phyloP scores from a whole-genome alignment of 2,329 filamentous ascomycete species.

The Fusarium euwallaceae region DNA sequence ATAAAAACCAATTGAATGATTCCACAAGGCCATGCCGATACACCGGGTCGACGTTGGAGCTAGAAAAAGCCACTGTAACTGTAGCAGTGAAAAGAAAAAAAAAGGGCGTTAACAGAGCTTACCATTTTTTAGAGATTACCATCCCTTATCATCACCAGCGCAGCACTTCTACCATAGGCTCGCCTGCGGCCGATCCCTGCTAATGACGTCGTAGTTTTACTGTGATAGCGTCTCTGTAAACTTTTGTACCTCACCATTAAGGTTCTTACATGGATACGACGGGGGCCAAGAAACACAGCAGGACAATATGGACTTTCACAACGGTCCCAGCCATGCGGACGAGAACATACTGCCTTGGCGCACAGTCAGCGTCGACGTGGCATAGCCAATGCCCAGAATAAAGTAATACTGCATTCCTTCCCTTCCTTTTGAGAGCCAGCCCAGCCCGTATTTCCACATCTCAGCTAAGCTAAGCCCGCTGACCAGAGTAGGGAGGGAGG shows the following conservation, averaged over 20 bases:
- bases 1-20: neutral
- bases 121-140: neutral
- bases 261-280: neutral
- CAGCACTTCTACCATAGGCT: neutral
- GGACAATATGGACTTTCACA: neutral
- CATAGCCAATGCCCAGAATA: neutral
- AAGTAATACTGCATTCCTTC: neutral
- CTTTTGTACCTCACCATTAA: neutral
- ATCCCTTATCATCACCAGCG: neutral
- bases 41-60: neutral
- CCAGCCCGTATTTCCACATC: neutral
- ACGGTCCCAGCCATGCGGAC: neutral
- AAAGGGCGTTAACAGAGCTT: neutral
- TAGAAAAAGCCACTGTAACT: neutral
- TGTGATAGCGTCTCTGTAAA: neutral
- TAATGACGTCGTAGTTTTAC: neutral
- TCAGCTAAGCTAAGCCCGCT: constrained; percentile 14
- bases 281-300: neutral
- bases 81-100: neutral
- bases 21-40: neutral
- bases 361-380: neutral
- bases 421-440: neutral
- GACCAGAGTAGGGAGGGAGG: neutral
- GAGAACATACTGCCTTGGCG: neutral
- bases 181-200: neutral